These are phyloP conservation scores for Onygenales sp. DNA, from an alignment of 2,329 filamentous ascomycete genomes.

Conservation along the genomic window DNA sequence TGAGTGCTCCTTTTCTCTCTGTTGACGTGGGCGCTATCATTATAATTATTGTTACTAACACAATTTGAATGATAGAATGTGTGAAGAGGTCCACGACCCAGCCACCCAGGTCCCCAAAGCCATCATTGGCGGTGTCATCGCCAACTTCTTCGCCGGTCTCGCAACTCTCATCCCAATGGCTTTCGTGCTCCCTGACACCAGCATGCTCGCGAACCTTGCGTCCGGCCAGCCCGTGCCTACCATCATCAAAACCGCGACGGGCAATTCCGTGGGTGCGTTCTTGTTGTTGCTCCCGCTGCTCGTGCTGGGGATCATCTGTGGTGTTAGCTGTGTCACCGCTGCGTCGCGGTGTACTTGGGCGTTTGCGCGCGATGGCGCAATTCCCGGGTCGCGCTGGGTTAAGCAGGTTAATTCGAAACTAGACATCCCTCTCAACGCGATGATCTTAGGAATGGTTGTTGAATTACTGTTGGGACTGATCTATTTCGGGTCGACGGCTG, in stretches of 20 bases:
- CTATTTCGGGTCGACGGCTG: constrained; percentile 38
- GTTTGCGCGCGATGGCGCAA: constrained; percentile 35
- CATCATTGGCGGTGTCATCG: constrained; percentile 45
- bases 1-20: no score
- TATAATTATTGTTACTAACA: no score
- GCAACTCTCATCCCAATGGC: no score
- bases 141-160: constrained; percentile 31
- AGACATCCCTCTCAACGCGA: constrained; percentile 32
- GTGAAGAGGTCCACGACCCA: constrained; percentile 49
- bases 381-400: constrained; percentile 33
- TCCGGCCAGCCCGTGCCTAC: constrained; percentile 42
- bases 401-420: constrained; percentile 24
- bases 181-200: no score
- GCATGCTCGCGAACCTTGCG: constrained; percentile 35
- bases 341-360: constrained; percentile 41
- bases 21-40: no score
- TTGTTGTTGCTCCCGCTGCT: constrained; percentile 31
- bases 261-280: no score
- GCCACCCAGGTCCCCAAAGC: constrained; percentile 44
- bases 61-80: constrained; percentile 32
- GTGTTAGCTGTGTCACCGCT: constrained; percentile 43
- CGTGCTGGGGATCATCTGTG: constrained; percentile 43
- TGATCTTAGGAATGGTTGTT: constrained; percentile 35
- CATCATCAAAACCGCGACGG: constrained; percentile 27
- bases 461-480: constrained; percentile 43